These are phyloP conservation scores for Lactarius sp. DNA, from an alignment of 768 basidiomycete species.

Conservation along the genomic window DNA sequence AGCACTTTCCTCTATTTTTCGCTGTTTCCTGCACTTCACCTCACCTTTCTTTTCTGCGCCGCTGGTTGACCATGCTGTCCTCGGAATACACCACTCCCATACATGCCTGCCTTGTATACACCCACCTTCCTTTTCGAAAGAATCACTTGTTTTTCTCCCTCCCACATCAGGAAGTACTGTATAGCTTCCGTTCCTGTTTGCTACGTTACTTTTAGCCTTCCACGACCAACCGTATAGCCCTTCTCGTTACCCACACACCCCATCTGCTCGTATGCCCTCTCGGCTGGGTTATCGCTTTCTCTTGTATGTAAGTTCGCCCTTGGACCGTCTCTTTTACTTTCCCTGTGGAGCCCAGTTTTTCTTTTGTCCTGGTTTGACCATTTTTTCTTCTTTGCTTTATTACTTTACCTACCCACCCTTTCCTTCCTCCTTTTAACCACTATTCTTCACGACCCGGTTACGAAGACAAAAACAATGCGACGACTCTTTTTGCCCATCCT, in stretches of 20 bases:
- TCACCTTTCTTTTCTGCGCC: background rate
- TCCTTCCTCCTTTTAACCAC: background rate
- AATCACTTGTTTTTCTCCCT: background rate
- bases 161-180: background rate
- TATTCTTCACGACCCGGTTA: constrained; percentile 19
- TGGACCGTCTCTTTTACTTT: background rate
- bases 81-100: constrained; percentile 8
- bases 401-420: background rate
- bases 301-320: background rate
- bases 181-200: background rate
- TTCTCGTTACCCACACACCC: background rate
- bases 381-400: constrained; percentile 1
- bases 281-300: constrained; percentile 1
- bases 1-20: background rate
- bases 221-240: constrained; percentile 13
- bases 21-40: background rate
- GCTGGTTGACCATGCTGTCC: constrained; percentile 15
- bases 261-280: background rate
- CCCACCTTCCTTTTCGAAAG: constrained; percentile 11
- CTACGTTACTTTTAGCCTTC: constrained; percentile 6
- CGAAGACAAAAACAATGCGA: constrained; percentile 21
- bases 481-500: constrained; percentile 8
- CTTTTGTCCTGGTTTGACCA: background rate
- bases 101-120: constrained; percentile 10
- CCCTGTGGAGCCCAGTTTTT: background rate